Evolutionary conservation across 345 rosid species (phyloP), one percentile per base, ranked within the genome.

Genomic region (Carallia brachiata): DNA sequence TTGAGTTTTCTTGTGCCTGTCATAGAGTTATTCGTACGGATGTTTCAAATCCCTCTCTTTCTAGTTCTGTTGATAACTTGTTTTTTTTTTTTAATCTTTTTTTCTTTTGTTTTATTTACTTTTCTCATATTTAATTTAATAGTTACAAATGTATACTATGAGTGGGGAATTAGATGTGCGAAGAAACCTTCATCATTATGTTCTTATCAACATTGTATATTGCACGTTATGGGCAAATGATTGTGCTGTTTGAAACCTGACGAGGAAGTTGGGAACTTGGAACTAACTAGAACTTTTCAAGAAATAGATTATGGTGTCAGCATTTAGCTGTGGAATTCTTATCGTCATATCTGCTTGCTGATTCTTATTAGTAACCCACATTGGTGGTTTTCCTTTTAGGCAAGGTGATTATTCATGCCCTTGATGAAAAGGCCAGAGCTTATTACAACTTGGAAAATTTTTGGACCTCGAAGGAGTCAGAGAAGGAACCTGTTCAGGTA

Each of bases 401-500:
- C 1, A 93, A 82, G 77, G 87, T 89, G 69, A 84, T 90, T 36
- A 84, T 93, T 55, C 98, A 90, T 81, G 98, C 97, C 54, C 93
- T 93, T 69, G 98, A 93, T 70, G 98, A 90, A 84, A 87, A 90
- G 69, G 98, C 98, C 7, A 87, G 98, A 73, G 85, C 77, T 73
- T 91, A 91, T 70, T 94, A 88, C 80, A 76, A 88, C 77, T 80
- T 91, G 83, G 98, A 94, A 80, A 75, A 72, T 50, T 84, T 90
- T 64, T 87, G 96, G 93, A 71, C 74, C 56, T 36, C 75, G 8
- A 75, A 70, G 58, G n/a, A 66, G 53, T 62, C 78, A 16, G 70
- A 61, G 37, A 63, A 69, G 58, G 93, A 89, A 58, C 67, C 83
- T 1, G 74, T 65, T 71, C 80, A 85, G 89, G 94, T 87, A 80